Evolutionary conservation across 2,329 filamentous ascomycete species (phyloP).

Genomic region (Xylariales sp.): DNA sequence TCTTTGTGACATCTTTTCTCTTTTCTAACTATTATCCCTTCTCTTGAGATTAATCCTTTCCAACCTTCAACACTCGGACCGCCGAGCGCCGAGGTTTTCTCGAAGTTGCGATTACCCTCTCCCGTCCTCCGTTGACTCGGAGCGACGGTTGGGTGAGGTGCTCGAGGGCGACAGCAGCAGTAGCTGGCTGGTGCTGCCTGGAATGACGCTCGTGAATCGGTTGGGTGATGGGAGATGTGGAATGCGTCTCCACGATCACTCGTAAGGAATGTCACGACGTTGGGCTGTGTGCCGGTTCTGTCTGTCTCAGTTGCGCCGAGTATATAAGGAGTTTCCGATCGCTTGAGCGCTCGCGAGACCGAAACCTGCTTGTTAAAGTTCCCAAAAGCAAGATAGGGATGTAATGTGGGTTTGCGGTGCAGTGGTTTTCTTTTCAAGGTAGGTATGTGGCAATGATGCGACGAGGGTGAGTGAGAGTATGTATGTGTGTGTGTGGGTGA

Average conservation of each 20-base stretch:
- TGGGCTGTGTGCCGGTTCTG: background rate
- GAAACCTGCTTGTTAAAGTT: slow-evolving; percentile 5
- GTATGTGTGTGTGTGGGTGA: slow-evolving; percentile 1
- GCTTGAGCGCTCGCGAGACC: background rate
- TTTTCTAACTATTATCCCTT: background rate
- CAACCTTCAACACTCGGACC: too few relatives aligned
- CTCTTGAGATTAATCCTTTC: too few relatives aligned
- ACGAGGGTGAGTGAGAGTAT: background rate
- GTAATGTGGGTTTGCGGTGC: too few relatives aligned
- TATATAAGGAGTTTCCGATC: background rate
- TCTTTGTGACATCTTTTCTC: slow-evolving; percentile 18
- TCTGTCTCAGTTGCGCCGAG: background rate
- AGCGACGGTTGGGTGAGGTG: slow-evolving; percentile 2
- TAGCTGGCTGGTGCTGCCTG: background rate
- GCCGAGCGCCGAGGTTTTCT: background rate
- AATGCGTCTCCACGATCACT: slow-evolving; percentile 2
- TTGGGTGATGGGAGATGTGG: background rate
- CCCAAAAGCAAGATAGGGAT: slow-evolving; percentile 1
- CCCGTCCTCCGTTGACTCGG: slow-evolving; percentile 6
- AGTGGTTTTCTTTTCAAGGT: too few relatives aligned
- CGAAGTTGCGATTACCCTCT: slow-evolving; percentile 1
- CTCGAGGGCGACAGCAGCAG: background rate
- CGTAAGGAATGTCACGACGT: too few relatives aligned
- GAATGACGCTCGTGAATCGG: background rate
- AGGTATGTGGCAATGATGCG: background rate